Evolutionary conservation across 805 yeast species (phyloP).

Genomic region (Kluyveromyces lactis): DNA sequence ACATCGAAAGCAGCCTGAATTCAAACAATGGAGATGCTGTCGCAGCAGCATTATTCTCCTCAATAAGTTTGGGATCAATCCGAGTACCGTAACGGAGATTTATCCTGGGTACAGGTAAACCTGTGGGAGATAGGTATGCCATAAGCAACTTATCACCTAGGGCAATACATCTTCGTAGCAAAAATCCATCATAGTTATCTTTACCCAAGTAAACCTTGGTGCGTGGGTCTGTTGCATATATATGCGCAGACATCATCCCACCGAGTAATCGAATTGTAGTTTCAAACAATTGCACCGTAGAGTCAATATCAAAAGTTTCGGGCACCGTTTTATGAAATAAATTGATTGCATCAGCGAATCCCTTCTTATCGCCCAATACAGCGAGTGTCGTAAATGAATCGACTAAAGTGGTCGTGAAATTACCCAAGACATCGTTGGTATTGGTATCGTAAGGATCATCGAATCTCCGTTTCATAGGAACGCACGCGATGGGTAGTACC

Average conservation of each 20-base stretch:
- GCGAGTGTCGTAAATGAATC: constrained; percentile 78
- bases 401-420: constrained; percentile 66
- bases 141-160: constrained; percentile 63
- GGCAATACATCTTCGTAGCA: constrained; percentile 65
- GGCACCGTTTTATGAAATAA: constrained; percentile 32
- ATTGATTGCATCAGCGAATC: constrained; percentile 40
- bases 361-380: constrained; percentile 54
- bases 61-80: constrained; percentile 36
- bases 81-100: constrained; percentile 51
- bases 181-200: constrained; percentile 55
- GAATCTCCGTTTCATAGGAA: constrained; percentile 57
- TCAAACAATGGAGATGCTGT: constrained; percentile 80
- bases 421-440: constrained; percentile 80
- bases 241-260: constrained; percentile 70
- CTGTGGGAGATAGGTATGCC: constrained; percentile 56
- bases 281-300: constrained; percentile 84
- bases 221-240: constrained; percentile 48
- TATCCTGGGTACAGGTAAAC: constrained; percentile 74
- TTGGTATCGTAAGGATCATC: constrained; percentile 44
- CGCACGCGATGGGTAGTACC: constrained; percentile 65
- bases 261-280: constrained; percentile 77
- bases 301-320: constrained; percentile 46
- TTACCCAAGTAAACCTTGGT: constrained; percentile 31
- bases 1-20: constrained; percentile 61
- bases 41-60: constrained; percentile 82